Percentiles rank a stretch among this genome's conserved stretches.
phyloP scores from a whole-genome alignment of 495 filamentous ascomycete species.

The Hyaloscypha hepaticicola region DNA sequence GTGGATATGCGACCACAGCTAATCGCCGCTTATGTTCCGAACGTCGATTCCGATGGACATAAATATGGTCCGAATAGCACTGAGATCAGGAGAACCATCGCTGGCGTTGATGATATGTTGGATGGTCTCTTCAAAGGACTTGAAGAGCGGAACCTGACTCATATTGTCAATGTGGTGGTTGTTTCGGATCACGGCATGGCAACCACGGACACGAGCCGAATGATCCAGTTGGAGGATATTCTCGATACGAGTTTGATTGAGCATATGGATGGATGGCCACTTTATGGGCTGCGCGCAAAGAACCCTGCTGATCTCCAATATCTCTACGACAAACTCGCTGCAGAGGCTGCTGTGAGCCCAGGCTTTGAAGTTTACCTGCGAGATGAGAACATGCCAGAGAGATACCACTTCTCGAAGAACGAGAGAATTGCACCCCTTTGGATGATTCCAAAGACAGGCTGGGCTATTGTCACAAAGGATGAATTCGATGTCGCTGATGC shows the following conservation, averaged over 20 bases:
- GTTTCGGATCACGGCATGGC: slow-evolving; percentile 99
- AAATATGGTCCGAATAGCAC: slow-evolving; percentile 91
- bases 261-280: slow-evolving; percentile 92
- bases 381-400: slow-evolving; percentile 78
- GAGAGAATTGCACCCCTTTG: slow-evolving; percentile 87
- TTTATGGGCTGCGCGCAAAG: slow-evolving; percentile 82
- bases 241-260: slow-evolving; percentile 71
- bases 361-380: slow-evolving; percentile 81
- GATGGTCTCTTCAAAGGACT: slow-evolving; percentile 72
- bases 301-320: slow-evolving; percentile 55
- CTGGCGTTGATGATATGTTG: slow-evolving; percentile 75
- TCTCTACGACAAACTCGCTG: slow-evolving; percentile 49
- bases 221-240: slow-evolving; percentile 91
- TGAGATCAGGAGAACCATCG: slow-evolving; percentile 74
- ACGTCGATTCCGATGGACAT: slow-evolving; percentile 85
- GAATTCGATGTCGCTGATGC: slow-evolving; percentile 71
- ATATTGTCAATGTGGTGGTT: slow-evolving; percentile 93
- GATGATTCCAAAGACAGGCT: slow-evolving; percentile 88
- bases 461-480: slow-evolving; percentile 77
- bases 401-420: slow-evolving; percentile 84
- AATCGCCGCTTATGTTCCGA: slow-evolving; percentile 91
- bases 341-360: slow-evolving; percentile 53
- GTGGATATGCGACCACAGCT: slow-evolving; percentile 69
- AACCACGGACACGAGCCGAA: slow-evolving; percentile 74
- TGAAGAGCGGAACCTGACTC: slow-evolving; percentile 76